Conservation (phyloP, 306 rosid species). For the Quercus engelmannii region DNA sequence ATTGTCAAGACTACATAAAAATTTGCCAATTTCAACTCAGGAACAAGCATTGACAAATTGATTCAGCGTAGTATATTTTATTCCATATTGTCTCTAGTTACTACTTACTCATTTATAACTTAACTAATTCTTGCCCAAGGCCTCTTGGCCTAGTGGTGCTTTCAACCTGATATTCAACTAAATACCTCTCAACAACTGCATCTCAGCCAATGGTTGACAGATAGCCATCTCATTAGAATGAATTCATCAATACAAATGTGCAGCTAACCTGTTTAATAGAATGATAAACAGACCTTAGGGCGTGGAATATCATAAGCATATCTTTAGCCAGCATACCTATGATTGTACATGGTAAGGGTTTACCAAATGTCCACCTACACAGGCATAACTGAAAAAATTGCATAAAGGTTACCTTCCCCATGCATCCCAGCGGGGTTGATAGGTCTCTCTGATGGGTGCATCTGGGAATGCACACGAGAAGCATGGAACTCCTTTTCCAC, state of each 20-base stretch:
- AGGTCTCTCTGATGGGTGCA: slow-evolving; percentile 85
- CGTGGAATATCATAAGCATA: no score
- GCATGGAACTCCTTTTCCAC: slow-evolving; percentile 88
- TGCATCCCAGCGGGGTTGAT: slow-evolving; percentile 97
- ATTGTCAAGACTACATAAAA: no score
- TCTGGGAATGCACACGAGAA: slow-evolving; percentile 79
- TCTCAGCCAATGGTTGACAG: neutral
- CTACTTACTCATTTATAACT: no score
- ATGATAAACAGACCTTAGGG: neutral
- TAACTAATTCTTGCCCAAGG: no score
- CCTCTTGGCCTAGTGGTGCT: no score
- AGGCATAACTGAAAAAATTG: neutral
- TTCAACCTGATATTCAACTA: no score
- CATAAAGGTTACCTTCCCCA: slow-evolving; percentile 82
- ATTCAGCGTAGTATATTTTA: no score
- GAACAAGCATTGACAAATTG: no score
- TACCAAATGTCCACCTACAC: neutral
- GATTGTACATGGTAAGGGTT: neutral
- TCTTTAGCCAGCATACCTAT: neutral
- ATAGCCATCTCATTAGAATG: neutral
- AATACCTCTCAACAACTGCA: neutral
- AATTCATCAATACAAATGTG: neutral
- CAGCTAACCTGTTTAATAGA: neutral
- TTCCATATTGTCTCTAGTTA: no score
- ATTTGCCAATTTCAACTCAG: no score